Percentiles rank a stretch among this genome's conserved stretches.
These are phyloP conservation scores for Ramularia endophylla DNA, from an alignment of 2,329 filamentous ascomycete species.

Conservation along the genomic window DNA sequence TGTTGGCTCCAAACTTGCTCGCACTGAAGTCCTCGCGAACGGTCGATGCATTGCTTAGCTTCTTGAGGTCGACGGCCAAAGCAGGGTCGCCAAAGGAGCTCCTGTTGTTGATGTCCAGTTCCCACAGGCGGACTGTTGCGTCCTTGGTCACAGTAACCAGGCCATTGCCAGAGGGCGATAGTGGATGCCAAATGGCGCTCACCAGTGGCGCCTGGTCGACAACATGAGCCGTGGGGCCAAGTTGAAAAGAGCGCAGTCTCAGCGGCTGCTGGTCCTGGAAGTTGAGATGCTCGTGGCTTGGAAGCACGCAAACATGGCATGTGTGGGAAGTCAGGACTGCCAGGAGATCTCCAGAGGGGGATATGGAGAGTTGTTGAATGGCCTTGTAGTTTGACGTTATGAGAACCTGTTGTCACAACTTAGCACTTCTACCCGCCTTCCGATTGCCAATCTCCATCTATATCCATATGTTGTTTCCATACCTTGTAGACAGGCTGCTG, in stretches of 20 bases:
- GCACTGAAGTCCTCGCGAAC: conserved; percentile 78
- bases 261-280: conserved; percentile 62
- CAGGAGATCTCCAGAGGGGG: conserved; percentile 73
- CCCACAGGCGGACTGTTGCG: conserved; percentile 85
- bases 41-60: conserved; percentile 76
- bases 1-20: conserved; percentile 65
- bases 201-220: conserved; percentile 75
- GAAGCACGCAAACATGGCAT: conserved; percentile 79
- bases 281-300: conserved; percentile 70
- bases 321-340: conserved; percentile 84
- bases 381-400: conserved; percentile 72
- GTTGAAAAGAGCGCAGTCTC: conserved; percentile 77
- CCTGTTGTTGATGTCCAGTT: conserved; percentile 73
- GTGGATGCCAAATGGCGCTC: conserved; percentile 84
- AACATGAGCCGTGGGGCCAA: conserved; percentile 90
- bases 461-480: background rate
- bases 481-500: conserved; percentile 20
- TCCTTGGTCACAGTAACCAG: conserved; percentile 85
- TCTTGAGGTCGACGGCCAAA: conserved; percentile 80
- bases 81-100: conserved; percentile 82
- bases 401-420: conserved; percentile 53
- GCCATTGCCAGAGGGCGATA: conserved; percentile 74
- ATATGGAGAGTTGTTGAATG: conserved; percentile 79
- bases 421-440: conserved; percentile 4
- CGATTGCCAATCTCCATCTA: too few species aligned